These are phyloP conservation scores for Tremellales sp. DNA, from an alignment of 1,284 basidiomycete genomes.

Conservation along the genomic window DNA sequence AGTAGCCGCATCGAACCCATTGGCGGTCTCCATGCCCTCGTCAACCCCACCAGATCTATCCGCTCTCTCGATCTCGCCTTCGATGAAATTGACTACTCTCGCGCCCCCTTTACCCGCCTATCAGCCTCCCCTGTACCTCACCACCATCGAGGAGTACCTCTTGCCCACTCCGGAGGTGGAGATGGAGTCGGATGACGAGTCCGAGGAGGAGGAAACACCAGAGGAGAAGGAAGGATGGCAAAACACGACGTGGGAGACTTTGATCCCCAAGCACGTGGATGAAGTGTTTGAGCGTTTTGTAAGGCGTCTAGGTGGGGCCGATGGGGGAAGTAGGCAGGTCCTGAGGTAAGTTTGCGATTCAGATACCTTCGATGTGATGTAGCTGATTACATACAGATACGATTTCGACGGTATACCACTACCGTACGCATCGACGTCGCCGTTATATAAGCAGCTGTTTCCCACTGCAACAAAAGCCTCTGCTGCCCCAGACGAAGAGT, in stretches of 20 bases:
- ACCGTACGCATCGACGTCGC: constrained; percentile 43
- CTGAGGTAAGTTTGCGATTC: constrained; percentile 29
- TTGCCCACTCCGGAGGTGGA: constrained; percentile 29
- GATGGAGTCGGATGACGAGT: constrained; percentile 29
- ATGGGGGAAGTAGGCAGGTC: constrained; percentile 43
- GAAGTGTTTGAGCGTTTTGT: constrained; percentile 49
- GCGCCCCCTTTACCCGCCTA: constrained; percentile 43
- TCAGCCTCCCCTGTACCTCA: constrained; percentile 44
- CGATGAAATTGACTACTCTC: constrained; percentile 15
- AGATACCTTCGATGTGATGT: background rate
- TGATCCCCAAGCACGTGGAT: constrained; percentile 43
- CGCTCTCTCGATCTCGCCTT: constrained; percentile 18
- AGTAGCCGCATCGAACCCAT: background rate
- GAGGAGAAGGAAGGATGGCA: constrained; percentile 31
- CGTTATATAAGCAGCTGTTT: constrained; percentile 43
- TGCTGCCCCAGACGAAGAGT: constrained; percentile 37
- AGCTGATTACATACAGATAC: constrained; percentile 29
- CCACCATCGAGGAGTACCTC: constrained; percentile 42
- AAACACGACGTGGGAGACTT: constrained; percentile 39
- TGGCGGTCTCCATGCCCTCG: constrained; percentile 1
- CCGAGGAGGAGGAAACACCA: constrained; percentile 52
- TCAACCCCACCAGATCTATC: constrained; percentile 20
- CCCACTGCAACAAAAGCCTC: constrained; percentile 27
- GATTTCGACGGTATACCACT: constrained; percentile 47
- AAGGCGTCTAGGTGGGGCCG: constrained; percentile 37